A percentile compares a stretch with the other conserved stretches of the same genome.
Evolutionary conservation across 139 green algal species (phyloP).

Genomic region (Spirogloea muscicola): DNA sequence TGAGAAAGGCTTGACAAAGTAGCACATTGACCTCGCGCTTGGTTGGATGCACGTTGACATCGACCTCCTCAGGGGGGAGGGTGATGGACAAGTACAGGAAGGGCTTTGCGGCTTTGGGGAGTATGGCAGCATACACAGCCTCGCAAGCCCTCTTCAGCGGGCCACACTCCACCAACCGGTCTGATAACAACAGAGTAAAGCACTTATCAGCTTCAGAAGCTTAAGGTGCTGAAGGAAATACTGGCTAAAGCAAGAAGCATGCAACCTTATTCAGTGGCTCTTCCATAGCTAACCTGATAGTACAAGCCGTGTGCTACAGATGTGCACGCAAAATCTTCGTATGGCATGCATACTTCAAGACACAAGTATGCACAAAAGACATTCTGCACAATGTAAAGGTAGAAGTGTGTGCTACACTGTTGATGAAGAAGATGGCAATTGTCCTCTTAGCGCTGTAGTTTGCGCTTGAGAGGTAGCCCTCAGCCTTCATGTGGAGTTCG

Average conservation of each 20-base stretch:
- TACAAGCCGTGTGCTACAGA: no score
- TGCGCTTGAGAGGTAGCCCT: slow-evolving; percentile 66
- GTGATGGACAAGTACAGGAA: slow-evolving; percentile 76
- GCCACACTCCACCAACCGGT: slow-evolving; percentile 76
- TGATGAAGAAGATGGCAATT: slow-evolving; percentile 90
- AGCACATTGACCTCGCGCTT: slow-evolving; percentile 89
- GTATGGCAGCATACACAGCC: slow-evolving; percentile 64
- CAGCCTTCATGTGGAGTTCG: no score
- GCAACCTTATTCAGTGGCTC: no score
- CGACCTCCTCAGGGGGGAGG: slow-evolving; percentile 79
- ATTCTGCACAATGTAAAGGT: no score
- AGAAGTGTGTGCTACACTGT: slow-evolving; percentile 56
- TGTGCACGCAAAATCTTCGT: no score
- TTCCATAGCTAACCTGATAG: no score
- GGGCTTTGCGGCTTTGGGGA: slow-evolving; percentile 74
- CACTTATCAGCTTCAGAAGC: background rate
- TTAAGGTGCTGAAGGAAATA: background rate
- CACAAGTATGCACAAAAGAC: no score
- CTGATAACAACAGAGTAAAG: slow-evolving; percentile 36
- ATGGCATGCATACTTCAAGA: no score
- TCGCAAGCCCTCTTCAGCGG: slow-evolving; percentile 77
- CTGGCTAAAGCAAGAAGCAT: background rate
- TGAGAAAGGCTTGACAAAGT: no score
- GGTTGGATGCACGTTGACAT: slow-evolving; percentile 86
- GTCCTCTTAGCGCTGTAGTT: slow-evolving; percentile 70